Evolutionary conservation across 2,329 filamentous ascomycete species (phyloP), one percentile per base, ranked within the genome.

Genomic region (Teratosphaeria pseudoeucalypti): DNA sequence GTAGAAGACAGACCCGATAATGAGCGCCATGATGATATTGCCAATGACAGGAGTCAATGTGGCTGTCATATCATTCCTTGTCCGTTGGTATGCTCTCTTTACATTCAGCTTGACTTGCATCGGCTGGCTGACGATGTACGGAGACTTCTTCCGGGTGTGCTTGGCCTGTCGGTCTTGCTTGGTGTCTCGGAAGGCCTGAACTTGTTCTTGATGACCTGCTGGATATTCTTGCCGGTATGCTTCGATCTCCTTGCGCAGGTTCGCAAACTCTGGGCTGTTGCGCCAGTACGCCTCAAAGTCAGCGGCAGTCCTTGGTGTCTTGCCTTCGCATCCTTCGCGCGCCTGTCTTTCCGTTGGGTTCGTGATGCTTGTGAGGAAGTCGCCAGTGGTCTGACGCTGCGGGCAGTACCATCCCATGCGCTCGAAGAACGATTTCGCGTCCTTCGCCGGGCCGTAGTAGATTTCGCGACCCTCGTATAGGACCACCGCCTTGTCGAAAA

Each of bases 381-480:
- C 87, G 1, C 81, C 84, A 0, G 82, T 86, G 0, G 85, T 89
- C 68, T 89, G 85, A 2, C 87, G 80, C 2, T 79, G 72, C 0
- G 85, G 85, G 65, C 86, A 89, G 37, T 80, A 70, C 79, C 83
- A 92, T 49, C 88, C 88, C 72, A 87, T 82, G 12, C 80, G 74
- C 65, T 85, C 82, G 61, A 92, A 91, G 72, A 84, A 91, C 0
- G 70, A 70, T 66, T 81, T 85, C 0, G 88, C 88, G 2, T 77
- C 70, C 6, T 67, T 69, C 0, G 84, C 81, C 0, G 82, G 81
- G 0, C 89, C 89, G 63, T 86, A 92, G 75, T 84, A 92, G 62
- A 92, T 92, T 68, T 92, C 82, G 0, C 85, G 81, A 0, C 89
- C 89, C 68, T 91, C 86, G 67, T 92, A 90, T 0, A 92, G 76